Evolutionary conservation across 139 green algal genomes (phyloP), one percentile per base, ranked within the genome.

Genomic region (Nannochloris sp.): DNA sequence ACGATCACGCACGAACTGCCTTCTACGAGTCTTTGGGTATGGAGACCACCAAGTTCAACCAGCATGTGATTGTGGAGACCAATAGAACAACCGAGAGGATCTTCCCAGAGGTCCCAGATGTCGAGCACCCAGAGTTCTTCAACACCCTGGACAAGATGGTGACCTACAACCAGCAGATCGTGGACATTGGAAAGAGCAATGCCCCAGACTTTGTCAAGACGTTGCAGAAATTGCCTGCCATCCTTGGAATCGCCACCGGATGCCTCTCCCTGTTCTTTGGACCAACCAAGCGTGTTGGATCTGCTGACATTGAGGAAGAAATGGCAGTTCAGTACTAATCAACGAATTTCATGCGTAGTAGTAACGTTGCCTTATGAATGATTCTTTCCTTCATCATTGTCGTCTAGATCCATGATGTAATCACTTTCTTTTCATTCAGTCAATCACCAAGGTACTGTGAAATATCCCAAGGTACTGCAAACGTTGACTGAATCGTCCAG

Each of bases 31-130:
- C 84, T 5, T 61, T 98, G 29, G 93, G 93, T 74, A 72, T 98
- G 46, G 83, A 98, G 78, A 96, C 90, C 51, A 96, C 75, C 10
- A 63, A 93, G 74, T 98, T 98, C 82, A 95, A 97, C 84, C 85
- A 90, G 85, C 92, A 98, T 65, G 92, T 98, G 16, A 95, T 98
- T 78, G 88, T 96, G 49, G 87, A 99, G 87, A 99, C 93, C 33
- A 99, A 99, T 87, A 96, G 91, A 62, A 93, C 90, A 31, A 97
- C 89, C 5, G 85, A 80, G 28, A 80, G 91, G 59, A 88, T 99
- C 71, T 99, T 99, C 85, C 91, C 93, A 11, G 84, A 87, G 67
- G 92, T 97, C 50, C 79, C 87, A 26, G 87, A 94, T 61, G 57
- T 82, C 0, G 84, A 95, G 68, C 77, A 88, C 77, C 89, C 89